Percentiles rank a stretch among this genome's conserved stretches.
These are phyloP conservation scores for Brettanomyces custersianus DNA, from an alignment of 805 yeast genomes.

Conservation along the genomic window DNA sequence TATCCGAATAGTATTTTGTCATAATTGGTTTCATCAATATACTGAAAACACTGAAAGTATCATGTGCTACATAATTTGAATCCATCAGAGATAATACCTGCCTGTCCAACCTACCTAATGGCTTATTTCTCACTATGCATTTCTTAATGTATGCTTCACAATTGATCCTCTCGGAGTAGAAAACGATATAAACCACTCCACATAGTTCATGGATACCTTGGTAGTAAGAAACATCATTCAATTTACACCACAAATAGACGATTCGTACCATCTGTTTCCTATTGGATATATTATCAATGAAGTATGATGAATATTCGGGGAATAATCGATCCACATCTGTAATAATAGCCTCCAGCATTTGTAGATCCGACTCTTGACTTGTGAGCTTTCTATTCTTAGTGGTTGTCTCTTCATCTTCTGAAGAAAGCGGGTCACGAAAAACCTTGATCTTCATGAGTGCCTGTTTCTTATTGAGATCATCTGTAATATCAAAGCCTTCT, in stretches of 20 bases:
- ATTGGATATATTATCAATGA: conserved; percentile 20
- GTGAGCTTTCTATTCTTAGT: neutral
- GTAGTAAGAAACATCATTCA: conserved; percentile 29
- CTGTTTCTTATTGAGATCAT: conserved; percentile 9
- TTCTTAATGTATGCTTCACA: conserved; percentile 4
- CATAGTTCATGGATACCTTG: conserved; percentile 50
- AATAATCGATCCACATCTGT: conserved; percentile 44
- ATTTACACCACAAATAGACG: conserved; percentile 40
- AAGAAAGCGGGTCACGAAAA: conserved; percentile 7
- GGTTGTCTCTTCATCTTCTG: neutral
- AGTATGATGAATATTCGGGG: conserved; percentile 29
- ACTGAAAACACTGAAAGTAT: conserved; percentile 31
- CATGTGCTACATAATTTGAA: conserved; percentile 5
- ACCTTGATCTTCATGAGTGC: conserved; percentile 1
- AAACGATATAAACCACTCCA: conserved; percentile 36
- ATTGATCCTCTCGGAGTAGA: conserved; percentile 30
- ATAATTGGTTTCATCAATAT: conserved; percentile 28
- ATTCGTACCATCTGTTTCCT: conserved; percentile 29
- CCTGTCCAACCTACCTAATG: neutral
- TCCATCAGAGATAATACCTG: conserved; percentile 16
- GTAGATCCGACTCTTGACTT: conserved; percentile 25
- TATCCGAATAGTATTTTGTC: conserved; percentile 31
- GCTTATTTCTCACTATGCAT: neutral
- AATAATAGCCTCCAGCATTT: conserved; percentile 34
- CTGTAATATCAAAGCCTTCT: conserved; percentile 19